Base-by-base conservation (phyloP, 148 eudicot genomes). In the Vaccinium corymbosum region DNA sequence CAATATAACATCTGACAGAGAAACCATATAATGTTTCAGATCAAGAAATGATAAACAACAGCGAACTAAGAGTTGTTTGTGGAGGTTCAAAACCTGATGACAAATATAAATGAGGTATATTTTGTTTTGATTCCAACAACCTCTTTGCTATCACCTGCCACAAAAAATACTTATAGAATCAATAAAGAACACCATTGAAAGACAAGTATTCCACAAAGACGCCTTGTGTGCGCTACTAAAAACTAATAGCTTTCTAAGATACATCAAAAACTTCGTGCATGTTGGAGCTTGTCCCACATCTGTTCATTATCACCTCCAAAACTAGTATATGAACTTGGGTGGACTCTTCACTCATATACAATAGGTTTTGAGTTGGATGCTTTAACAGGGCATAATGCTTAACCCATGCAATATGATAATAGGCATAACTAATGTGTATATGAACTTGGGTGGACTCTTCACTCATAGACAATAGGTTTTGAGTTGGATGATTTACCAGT, bases 91-190 rank as follows among this genome's bases (percentile, higher is more conserved):
- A 77, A 94, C 99, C 99, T 92, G 98, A 84, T 27, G 94, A 91
- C 57, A 96, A 84, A 88, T 96, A 96, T 52, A 94, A 81, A 89
- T 96, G 99, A 83, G 99, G 99, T 80, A 85, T 93, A 85, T 80
- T 93, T 87, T 94, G 99, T 87, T 96, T 96, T 73, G 99, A 96
- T 85, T 96, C 99, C 92, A 96, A 87, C 84, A 96, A 89, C 78
- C 98, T 91, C 84, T 81, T 90, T 50, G 98, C 98, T 88, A 96
- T 96, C 87, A 96, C 98, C 98, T 96, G 89, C 83, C 89, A 75
- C 80, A 80, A n/a, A 27, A 10, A 27, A 17, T 0, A 78, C 6
- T 22, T 66, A 32, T 11, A 38, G 25, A 12, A 64, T 16, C 85
- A 79, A 13, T 53, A 20, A 82, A 77, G 56, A 82, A 57, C 78